These are phyloP conservation scores for Agrocybe pediades DNA, from an alignment of 768 basidiomycete genomes.

Conservation along the genomic window DNA sequence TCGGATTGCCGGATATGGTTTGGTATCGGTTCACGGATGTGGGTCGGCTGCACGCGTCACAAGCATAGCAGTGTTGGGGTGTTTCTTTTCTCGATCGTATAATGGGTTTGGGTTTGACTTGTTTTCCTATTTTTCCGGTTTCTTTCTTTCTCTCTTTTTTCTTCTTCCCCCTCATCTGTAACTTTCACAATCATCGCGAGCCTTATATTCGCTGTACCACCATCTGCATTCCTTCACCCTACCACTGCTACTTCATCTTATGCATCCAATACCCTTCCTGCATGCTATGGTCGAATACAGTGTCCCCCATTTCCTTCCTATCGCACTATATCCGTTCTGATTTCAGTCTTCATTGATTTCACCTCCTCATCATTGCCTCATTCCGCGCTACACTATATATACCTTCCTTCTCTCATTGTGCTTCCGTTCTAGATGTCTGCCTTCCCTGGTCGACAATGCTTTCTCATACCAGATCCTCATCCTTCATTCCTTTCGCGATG, in stretches of 20 bases:
- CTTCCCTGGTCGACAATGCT: not conserved
- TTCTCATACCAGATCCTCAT: constrained; percentile 2
- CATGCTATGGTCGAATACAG: not conserved
- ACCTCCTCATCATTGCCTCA: not conserved
- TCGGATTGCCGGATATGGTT: not conserved
- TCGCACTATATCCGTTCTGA: not conserved
- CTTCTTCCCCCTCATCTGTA: constrained; percentile 4
- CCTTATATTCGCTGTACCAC: constrained; percentile 1
- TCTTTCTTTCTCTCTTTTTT: constrained; percentile 5
- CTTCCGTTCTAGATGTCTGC: too few relatives aligned
- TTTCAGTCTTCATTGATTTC: not conserved
- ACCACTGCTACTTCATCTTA: not conserved
- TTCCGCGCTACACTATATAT: not conserved
- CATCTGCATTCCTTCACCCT: not conserved
- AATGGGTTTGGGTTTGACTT: not conserved
- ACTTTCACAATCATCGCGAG: constrained; percentile 4
- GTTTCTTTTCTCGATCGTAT: constrained; percentile 2
- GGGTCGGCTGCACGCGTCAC: not conserved
- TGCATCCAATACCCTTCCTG: constrained; percentile 6
- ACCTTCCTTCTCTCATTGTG: not conserved
- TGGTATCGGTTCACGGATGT: not conserved
- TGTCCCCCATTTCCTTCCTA: not conserved
- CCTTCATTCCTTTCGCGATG: constrained; percentile 2
- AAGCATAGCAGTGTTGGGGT: not conserved
- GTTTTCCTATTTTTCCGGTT: not conserved